phyloP scores from a whole-genome alignment of 1,139 yeast species.

The Waltiozyma sp. region DNA sequence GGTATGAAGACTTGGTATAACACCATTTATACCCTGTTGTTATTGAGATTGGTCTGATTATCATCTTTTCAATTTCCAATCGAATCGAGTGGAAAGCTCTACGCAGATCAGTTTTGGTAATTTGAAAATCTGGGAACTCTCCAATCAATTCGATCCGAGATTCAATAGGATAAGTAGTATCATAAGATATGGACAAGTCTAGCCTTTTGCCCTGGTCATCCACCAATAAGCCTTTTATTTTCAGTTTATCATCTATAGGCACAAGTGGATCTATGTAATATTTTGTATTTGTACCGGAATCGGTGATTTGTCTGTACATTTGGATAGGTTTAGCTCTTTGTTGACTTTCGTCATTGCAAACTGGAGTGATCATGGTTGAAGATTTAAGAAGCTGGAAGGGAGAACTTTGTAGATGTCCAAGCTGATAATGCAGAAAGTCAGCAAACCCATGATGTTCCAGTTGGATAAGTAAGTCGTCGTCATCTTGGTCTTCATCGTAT shows the following conservation, averaged over 20 bases:
- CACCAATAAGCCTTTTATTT: conserved; percentile 10
- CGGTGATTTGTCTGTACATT: conserved; percentile 12
- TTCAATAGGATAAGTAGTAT: conserved; percentile 12
- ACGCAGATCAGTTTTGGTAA: conserved; percentile 11
- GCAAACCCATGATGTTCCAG: conserved; percentile 11
- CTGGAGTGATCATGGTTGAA: conserved; percentile 3
- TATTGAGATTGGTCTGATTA: conserved; percentile 11
- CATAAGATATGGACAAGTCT: conserved; percentile 7
- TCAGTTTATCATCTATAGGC: conserved; percentile 10
- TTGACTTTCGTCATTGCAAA: neutral
- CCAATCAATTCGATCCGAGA: conserved; percentile 12
- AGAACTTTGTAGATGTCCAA: conserved; percentile 13
- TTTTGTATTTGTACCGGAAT: conserved; percentile 11
- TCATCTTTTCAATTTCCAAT: conserved; percentile 10
- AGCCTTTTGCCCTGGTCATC: conserved; percentile 13
- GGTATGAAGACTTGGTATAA: conserved; percentile 12
- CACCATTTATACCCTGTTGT: conserved; percentile 17
- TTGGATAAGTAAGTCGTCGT: conserved; percentile 1
- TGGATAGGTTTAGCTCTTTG: neutral
- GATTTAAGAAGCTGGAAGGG: conserved; percentile 8
- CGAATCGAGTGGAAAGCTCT: conserved; percentile 13
- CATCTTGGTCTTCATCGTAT: neutral
- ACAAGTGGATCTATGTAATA: conserved; percentile 12
- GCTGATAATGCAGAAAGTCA: conserved; percentile 10
- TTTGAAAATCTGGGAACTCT: conserved; percentile 12